Percentiles rank a stretch among this genome's conserved stretches.
phyloP scores from a whole-genome alignment of 139 green algal species.

The Chlorella vulgaris region DNA sequence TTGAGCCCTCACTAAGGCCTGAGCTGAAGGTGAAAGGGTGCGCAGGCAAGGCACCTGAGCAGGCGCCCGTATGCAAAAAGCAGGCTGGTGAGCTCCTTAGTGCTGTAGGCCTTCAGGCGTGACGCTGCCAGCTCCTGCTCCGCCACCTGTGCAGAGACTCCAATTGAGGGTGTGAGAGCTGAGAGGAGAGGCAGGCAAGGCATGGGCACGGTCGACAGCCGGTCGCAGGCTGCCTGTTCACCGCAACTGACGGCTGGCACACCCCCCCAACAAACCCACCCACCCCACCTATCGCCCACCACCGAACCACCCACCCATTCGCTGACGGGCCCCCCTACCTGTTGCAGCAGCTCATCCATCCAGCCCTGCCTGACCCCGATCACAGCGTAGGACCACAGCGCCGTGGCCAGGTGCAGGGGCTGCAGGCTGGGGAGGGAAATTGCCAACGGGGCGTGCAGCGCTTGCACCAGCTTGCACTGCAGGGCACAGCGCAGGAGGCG shows the following conservation, averaged over 20 bases:
- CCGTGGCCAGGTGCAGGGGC: slow-evolving; percentile 1
- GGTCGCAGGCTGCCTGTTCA: too few relatives aligned
- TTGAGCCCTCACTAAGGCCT: too few relatives aligned
- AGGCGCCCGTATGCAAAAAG: slow-evolving; percentile 31
- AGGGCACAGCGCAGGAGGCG: background rate
- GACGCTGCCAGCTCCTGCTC: background rate
- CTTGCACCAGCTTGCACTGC: background rate
- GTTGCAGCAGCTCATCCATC: slow-evolving; percentile 4
- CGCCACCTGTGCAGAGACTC: background rate
- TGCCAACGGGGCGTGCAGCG: background rate
- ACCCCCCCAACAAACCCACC: too few relatives aligned
- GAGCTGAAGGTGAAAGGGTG: background rate
- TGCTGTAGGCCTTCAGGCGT: slow-evolving; percentile 28
- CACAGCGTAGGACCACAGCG: slow-evolving; percentile 17
- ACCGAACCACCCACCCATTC: too few relatives aligned
- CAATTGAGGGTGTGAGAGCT: too few relatives aligned
- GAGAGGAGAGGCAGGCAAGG: too few relatives aligned
- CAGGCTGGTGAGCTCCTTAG: slow-evolving; percentile 29
- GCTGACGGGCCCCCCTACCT: background rate
- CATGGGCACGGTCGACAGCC: too few relatives aligned
- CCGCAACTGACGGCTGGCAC: too few relatives aligned
- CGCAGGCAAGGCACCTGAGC: background rate
- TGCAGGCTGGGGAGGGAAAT: background rate
- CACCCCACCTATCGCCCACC: background rate
- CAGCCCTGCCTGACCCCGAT: background rate